Conservation (phyloP, 2,329 filamentous ascomycete species). For the Paraphaeosphaeria sporulosa region DNA sequence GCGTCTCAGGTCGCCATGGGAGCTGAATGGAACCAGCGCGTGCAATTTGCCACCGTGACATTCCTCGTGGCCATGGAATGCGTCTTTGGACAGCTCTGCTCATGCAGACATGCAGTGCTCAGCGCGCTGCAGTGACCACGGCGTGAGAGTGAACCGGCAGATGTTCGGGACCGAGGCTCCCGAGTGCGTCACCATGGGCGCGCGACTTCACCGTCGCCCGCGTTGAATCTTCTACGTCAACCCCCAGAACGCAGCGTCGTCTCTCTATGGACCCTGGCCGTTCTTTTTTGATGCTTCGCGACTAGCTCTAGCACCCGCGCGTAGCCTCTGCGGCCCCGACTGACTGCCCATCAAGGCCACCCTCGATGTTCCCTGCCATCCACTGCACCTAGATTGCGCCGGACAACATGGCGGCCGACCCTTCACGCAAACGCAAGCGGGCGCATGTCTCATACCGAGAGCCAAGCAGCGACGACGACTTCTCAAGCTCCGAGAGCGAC, state of each 20-base stretch:
- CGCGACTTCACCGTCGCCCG: background rate
- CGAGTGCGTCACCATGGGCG: constrained; percentile 4
- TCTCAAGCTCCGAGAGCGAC: constrained; percentile 30
- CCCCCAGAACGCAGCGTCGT: background rate
- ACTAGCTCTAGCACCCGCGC: background rate
- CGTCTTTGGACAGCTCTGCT: background rate
- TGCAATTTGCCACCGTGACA: background rate
- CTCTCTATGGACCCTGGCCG: background rate
- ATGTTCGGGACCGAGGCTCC: background rate
- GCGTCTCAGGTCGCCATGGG: background rate
- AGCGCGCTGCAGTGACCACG: background rate
- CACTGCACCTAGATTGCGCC: constrained; percentile 10
- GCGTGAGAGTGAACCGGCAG: background rate
- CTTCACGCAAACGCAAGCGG: constrained; percentile 46
- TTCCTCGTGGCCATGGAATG: background rate
- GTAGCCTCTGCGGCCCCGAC: background rate
- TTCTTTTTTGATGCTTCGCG: background rate
- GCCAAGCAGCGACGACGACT: constrained; percentile 44
- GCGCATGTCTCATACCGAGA: constrained; percentile 47
- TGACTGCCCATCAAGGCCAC: background rate
- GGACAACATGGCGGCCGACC: constrained; percentile 28
- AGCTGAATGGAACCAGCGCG: background rate
- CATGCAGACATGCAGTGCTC: background rate
- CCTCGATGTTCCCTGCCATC: background rate
- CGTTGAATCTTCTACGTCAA: background rate